Evolutionary conservation across 2,329 filamentous ascomycete genomes (phyloP), one percentile per base, ranked within the genome.

Genomic region (Diaporthe ilicicola): DNA sequence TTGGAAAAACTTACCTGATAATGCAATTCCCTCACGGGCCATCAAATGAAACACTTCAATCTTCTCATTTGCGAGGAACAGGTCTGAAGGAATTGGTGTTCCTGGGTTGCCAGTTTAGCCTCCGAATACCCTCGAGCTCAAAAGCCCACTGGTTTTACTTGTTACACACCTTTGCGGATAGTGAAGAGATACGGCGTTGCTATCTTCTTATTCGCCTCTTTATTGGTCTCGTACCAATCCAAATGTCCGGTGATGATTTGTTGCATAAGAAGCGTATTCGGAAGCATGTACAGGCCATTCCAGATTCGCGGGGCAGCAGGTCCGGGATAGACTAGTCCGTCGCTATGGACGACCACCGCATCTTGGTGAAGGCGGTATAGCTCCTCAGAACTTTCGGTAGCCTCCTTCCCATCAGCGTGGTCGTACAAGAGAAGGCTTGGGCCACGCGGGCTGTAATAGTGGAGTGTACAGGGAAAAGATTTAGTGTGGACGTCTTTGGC

Each of bases 201-300:
- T 55, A 37, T 22, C 29, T 55, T 37, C 53, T 37, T 8, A 12
- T 55, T 37, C 29, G 29, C 13, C 2, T 37, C 19, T 37, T 22
- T 37, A 37, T 55, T 55, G 29, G 53, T 55, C 53, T 55, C 53
- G 3, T 37, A 55, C 53, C 53, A 55, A 37, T 55, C 53, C 19
- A 55, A 55, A 19, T 55, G 19, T 22, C 32, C 19, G 4, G 53
- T 55, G 22, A 55, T 22, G 19, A 55, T 37, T 24, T 55, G 29
- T 22, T 37, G 53, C 53, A 55, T 37, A 15, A 55, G 29, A 55
- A 55, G 53, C 8, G 53, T 55, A 55, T 55, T 55, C 53, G 53
- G 53, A 55, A 55, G 53, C 53, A 55, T 55, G 13, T 37, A 37
- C 19, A 55, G 29, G 53, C 53, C 53, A 37, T 55, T 37, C 53